phyloP scores from a whole-genome alignment of 768 basidiomycete species.

The Inosperma sp. region DNA sequence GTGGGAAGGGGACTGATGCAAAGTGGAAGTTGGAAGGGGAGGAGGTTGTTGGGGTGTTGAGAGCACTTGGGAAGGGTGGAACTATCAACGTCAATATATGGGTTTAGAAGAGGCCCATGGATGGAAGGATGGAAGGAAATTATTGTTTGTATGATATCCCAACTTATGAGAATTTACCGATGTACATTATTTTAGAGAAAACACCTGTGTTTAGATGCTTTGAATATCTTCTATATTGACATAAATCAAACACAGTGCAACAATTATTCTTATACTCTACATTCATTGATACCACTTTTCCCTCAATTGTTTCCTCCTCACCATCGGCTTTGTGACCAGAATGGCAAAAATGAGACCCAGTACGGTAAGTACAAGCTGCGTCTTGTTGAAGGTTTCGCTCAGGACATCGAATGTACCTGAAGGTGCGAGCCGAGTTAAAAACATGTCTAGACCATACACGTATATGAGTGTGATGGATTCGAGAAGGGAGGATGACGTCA shows the following conservation, averaged over 20 bases:
- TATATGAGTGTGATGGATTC: conserved; percentile 92
- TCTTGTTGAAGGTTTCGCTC: conserved; percentile 89
- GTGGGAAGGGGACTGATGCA: conserved; percentile 73
- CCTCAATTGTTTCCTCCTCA: conserved; percentile 57
- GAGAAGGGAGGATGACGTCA: conserved; percentile 77
- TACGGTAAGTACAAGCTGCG: conserved; percentile 82
- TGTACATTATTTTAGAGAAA: too few species aligned
- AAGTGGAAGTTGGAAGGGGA: conserved; percentile 54
- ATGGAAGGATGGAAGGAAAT: too few species aligned
- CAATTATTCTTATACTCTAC: not conserved
- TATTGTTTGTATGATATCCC: too few species aligned
- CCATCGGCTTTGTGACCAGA: conserved; percentile 77
- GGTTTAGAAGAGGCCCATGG: not conserved
- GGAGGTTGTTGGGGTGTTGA: conserved; percentile 30
- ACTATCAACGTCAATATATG: not conserved
- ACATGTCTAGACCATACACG: conserved; percentile 84
- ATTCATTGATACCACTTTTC: conserved; percentile 64
- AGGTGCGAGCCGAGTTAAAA: conserved; percentile 79
- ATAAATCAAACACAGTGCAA: too few species aligned
- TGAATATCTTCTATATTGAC: conserved; percentile 32
- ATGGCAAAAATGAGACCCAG: conserved; percentile 69
- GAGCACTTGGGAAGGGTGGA: conserved; percentile 3
- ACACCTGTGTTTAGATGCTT: too few species aligned
- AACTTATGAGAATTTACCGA: too few species aligned
- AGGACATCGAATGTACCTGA: conserved; percentile 92